Conservation (phyloP, 768 basidiomycete genomes). For the Dacryopinax primogenitus region DNA sequence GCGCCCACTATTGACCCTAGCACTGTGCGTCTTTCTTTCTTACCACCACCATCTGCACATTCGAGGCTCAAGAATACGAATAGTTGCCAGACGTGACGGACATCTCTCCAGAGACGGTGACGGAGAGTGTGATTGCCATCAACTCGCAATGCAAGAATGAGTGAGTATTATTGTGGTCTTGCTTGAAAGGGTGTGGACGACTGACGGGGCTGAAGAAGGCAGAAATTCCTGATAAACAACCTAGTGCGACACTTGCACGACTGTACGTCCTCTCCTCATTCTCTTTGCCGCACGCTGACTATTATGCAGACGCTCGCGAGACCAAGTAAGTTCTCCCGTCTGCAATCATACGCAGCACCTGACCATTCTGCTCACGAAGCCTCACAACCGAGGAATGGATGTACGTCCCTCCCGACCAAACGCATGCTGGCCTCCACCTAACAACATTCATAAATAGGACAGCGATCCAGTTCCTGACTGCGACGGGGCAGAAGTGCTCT, state of each 20-base stretch:
- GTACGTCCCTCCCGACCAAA: background rate
- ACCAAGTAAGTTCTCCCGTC: constrained; percentile 35
- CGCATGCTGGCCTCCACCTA: background rate
- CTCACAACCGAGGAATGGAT: constrained; percentile 81
- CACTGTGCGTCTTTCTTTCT: background rate
- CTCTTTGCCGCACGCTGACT: background rate
- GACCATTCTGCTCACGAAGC: constrained; percentile 21
- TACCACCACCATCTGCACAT: background rate
- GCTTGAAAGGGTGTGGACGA: background rate
- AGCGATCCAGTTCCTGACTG: constrained; percentile 65
- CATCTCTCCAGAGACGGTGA: constrained; percentile 36
- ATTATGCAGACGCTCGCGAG: constrained; percentile 36
- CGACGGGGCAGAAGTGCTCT: constrained; percentile 58
- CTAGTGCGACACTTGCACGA: constrained; percentile 60
- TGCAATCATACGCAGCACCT: background rate
- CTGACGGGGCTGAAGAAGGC: constrained; percentile 27
- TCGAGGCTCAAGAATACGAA: background rate
- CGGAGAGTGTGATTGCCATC: constrained; percentile 35
- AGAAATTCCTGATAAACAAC: constrained; percentile 37
- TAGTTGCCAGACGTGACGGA: constrained; percentile 34
- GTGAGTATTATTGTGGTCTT: constrained; percentile 23
- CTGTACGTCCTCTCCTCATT: constrained; percentile 27
- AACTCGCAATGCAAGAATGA: constrained; percentile 29
- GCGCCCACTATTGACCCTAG: background rate
- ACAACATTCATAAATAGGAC: constrained; percentile 23